These are phyloP conservation scores for Dictyostelium intermedium DNA, from an alignment of 78 protist species.

Conservation along the genomic window DNA sequence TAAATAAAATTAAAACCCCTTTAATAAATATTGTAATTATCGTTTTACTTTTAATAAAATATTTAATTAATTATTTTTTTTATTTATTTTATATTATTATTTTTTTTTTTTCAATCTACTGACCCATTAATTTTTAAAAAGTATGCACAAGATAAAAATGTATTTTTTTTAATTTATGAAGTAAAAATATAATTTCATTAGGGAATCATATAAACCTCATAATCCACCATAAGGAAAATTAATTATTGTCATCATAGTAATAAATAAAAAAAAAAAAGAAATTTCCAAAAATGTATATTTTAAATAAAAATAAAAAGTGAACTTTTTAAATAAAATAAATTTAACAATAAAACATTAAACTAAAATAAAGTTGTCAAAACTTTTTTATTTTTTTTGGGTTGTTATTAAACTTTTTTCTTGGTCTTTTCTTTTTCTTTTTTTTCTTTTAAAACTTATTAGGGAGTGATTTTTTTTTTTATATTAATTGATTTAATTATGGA, in stretches of 20 bases:
- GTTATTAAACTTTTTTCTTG: not conserved
- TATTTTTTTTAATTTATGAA: too few relatives aligned
- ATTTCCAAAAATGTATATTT: not conserved
- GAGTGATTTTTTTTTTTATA: too few relatives aligned
- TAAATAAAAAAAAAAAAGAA: not conserved
- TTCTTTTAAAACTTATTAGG: not conserved
- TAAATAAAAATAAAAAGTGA: too few relatives aligned
- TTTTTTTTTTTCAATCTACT: too few relatives aligned
- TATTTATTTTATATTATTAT: too few relatives aligned
- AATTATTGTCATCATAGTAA: not conserved
- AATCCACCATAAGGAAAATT: not conserved
- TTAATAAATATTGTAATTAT: not conserved
- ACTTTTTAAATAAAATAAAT: too few relatives aligned
- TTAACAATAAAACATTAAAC: not conserved
- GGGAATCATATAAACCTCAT: not conserved
- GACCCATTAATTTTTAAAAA: not conserved
- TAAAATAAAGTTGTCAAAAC: not conserved
- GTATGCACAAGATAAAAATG: too few relatives aligned
- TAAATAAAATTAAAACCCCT: not conserved
- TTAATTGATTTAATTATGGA: too few relatives aligned
- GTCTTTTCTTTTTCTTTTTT: too few relatives aligned
- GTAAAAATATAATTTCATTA: too few relatives aligned
- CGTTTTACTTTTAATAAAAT: not conserved
- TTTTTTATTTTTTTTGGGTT: not conserved
- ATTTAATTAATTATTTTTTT: too few relatives aligned